Conservation (phyloP, 73 alveolate species). For the Paramecium octaurelia region DNA sequence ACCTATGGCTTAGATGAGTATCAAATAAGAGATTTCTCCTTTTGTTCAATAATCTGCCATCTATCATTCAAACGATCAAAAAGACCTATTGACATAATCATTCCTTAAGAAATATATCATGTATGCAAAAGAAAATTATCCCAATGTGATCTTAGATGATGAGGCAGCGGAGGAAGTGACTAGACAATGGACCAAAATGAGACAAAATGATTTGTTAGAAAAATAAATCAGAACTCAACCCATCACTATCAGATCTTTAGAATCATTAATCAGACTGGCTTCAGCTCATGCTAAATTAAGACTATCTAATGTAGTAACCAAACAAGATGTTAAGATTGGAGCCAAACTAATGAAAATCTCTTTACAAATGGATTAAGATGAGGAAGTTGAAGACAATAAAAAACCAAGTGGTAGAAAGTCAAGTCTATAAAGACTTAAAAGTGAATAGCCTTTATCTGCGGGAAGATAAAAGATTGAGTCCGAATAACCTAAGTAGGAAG, state of each 20-base stretch:
- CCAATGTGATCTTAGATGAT: constrained; percentile 75
- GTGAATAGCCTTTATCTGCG: neutral
- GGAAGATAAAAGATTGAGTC: neutral
- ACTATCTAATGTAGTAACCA: constrained; percentile 73
- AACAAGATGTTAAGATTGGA: constrained; percentile 81
- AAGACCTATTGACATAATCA: constrained; percentile 75
- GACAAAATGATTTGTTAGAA: constrained; percentile 80
- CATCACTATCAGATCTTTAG: constrained; percentile 95
- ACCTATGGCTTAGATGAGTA: constrained; percentile 1
- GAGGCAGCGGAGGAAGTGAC: constrained; percentile 87
- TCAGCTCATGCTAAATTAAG: constrained; percentile 97
- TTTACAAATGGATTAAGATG: neutral
- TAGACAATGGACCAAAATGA: constrained; percentile 78
- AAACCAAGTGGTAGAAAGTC: neutral
- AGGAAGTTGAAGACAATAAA: constrained; percentile 7
- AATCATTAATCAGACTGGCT: constrained; percentile 91
- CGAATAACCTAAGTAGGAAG: constrained; percentile 2
- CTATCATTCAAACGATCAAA: constrained; percentile 38
- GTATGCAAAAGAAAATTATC: constrained; percentile 83
- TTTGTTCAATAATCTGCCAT: constrained; percentile 68
- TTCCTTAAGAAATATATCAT: constrained; percentile 90
- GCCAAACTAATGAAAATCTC: constrained; percentile 25
- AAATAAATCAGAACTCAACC: constrained; percentile 79
- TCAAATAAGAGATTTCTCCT: constrained; percentile 65
- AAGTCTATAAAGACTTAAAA: neutral